Percentiles rank a stretch among this genome's conserved stretches.
Conservation (phyloP, 2,329 filamentous ascomycete species). For the Drechslerella coelobrocha region DNA sequence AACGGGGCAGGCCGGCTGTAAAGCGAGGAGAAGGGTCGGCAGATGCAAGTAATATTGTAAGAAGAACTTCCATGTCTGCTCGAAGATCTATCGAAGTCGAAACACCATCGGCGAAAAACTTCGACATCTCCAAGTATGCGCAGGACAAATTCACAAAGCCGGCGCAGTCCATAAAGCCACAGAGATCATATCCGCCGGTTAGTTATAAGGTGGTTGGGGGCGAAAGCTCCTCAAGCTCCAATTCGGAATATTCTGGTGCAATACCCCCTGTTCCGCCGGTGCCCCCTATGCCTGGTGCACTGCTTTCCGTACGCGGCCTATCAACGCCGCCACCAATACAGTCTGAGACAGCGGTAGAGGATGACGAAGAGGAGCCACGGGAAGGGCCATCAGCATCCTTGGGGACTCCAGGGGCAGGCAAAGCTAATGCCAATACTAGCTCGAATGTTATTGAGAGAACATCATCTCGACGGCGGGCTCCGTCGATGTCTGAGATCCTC, state of each 20-base stretch:
- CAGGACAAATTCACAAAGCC: constrained; percentile 31
- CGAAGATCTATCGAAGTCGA: constrained; percentile 47
- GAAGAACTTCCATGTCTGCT: constrained; percentile 32
- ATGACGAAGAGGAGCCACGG: constrained; percentile 28
- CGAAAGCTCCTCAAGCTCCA: constrained; percentile 8
- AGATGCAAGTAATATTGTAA: constrained; percentile 1
- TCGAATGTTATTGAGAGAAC: constrained; percentile 14
- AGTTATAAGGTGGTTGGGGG: constrained; percentile 21
- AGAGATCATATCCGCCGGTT: constrained; percentile 37
- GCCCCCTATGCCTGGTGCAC: constrained; percentile 32
- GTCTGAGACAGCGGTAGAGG: constrained; percentile 45
- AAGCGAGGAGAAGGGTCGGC: constrained; percentile 35
- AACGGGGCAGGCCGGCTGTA: constrained; percentile 39
- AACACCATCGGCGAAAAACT: constrained; percentile 39
- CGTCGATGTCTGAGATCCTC: constrained; percentile 49
- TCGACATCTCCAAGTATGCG: constrained; percentile 47
- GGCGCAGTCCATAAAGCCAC: constrained; percentile 2
- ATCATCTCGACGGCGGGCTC: constrained; percentile 27
- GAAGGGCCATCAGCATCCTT: constrained; percentile 30
- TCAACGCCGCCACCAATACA: constrained; percentile 39
- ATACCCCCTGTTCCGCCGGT: constrained; percentile 25
- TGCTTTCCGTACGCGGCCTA: constrained; percentile 27
- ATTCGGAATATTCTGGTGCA: constrained; percentile 10
- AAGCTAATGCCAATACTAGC: constrained; percentile 20
- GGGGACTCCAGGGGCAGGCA: constrained; percentile 16